Evolutionary conservation across 768 basidiomycete species (phyloP).

Genomic region (Russula olivacea): DNA sequence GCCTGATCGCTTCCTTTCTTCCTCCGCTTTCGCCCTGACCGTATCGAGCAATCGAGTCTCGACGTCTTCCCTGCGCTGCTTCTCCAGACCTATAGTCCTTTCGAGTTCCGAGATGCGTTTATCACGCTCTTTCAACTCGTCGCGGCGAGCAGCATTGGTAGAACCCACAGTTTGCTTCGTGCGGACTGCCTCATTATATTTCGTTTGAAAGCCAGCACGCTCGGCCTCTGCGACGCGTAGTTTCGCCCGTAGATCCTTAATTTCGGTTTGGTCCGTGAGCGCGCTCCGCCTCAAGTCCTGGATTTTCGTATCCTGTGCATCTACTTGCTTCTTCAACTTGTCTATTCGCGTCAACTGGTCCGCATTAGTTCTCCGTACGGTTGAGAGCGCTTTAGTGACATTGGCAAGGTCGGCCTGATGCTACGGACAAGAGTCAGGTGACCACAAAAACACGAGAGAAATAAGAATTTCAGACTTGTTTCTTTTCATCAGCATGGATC

Average conservation of each 20-base stretch:
- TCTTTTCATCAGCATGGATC: slow-evolving; percentile 61
- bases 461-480: slow-evolving; percentile 41
- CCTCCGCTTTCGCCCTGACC: slow-evolving; percentile 36
- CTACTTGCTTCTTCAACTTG: slow-evolving; percentile 59
- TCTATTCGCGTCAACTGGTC: slow-evolving; percentile 53
- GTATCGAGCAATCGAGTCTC: slow-evolving; percentile 43
- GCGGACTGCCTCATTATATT: slow-evolving; percentile 49
- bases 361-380: slow-evolving; percentile 39
- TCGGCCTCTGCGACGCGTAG: slow-evolving; percentile 54
- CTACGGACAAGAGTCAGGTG: slow-evolving; percentile 33
- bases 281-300: slow-evolving; percentile 54
- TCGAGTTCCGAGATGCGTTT: slow-evolving; percentile 51
- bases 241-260: slow-evolving; percentile 57
- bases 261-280: slow-evolving; percentile 48
- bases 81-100: slow-evolving; percentile 45
- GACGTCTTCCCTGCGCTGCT: slow-evolving; percentile 42
- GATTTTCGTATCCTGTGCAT: slow-evolving; percentile 49
- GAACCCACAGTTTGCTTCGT: slow-evolving; percentile 45
- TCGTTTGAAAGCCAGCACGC: slow-evolving; percentile 43
- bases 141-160: slow-evolving; percentile 45
- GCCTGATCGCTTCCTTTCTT: slow-evolving; percentile 36
- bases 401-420: slow-evolving; percentile 56
- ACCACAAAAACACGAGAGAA: slow-evolving; percentile 3
- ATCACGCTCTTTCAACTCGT: slow-evolving; percentile 53
- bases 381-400: slow-evolving; percentile 50